A percentile compares a stretch with the other conserved stretches of the same genome.
These are phyloP conservation scores for Nemania sp. DNA, from an alignment of 2,329 filamentous ascomycete species.

Conservation along the genomic window DNA sequence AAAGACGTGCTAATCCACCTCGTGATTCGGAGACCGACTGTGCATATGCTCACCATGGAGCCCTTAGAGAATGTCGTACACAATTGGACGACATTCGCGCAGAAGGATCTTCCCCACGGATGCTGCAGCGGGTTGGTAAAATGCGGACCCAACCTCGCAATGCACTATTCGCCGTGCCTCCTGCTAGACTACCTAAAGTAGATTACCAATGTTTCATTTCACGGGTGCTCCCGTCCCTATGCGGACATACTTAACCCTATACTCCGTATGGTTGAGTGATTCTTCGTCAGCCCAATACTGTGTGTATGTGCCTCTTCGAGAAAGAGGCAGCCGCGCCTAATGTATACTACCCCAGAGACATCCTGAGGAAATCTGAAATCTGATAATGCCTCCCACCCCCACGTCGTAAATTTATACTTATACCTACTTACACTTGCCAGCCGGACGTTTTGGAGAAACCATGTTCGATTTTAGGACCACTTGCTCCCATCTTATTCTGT, in stretches of 20 bases:
- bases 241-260: not conserved
- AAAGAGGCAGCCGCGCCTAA: not conserved
- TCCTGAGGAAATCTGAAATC: too few relatives aligned
- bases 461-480: not conserved
- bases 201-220: not conserved
- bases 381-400: not conserved
- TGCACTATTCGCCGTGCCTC: not conserved
- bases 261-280: not conserved
- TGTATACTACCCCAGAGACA: not conserved
- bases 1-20: not conserved
- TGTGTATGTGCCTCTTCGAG: not conserved
- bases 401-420: not conserved
- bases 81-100: not conserved
- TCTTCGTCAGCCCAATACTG: not conserved
- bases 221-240: not conserved
- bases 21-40: slow-evolving; percentile 6
- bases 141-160: slow-evolving; percentile 3
- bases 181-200: not conserved
- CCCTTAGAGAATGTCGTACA: not conserved
- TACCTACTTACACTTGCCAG: too few relatives aligned
- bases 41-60: not conserved
- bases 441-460: not conserved
- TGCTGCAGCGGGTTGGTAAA: not conserved
- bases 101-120: slow-evolving; percentile 13
- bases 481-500: not conserved